phyloP scores from a whole-genome alignment of 2,329 filamentous ascomycete genomes.

The Ophiostoma montium region DNA sequence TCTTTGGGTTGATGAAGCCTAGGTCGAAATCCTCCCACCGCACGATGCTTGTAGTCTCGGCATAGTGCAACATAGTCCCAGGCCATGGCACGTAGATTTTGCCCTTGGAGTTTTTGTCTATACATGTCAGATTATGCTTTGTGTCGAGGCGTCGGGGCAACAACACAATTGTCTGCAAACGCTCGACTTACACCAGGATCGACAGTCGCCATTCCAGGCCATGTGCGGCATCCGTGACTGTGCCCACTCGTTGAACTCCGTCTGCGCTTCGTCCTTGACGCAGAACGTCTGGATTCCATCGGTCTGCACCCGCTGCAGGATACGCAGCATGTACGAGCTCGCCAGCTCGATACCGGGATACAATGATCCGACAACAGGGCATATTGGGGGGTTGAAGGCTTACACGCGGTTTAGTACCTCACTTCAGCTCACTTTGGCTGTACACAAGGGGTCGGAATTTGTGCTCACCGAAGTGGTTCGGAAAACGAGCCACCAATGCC shows the following conservation, averaged over 20 bases:
- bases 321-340: constrained; percentile 28
- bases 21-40: constrained; percentile 1
- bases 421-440: too few species aligned
- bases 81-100: constrained; percentile 13
- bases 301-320: constrained; percentile 24
- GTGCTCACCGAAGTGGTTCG: constrained; percentile 5
- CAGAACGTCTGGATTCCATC: constrained; percentile 10
- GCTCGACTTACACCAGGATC: constrained; percentile 15
- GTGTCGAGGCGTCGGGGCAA: too few species aligned
- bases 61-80: background rate
- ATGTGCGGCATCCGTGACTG: constrained; percentile 18
- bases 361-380: background rate
- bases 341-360: constrained; percentile 3
- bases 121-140: background rate
- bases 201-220: constrained; percentile 18
- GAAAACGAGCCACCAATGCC: constrained; percentile 18
- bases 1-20: background rate
- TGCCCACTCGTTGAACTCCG: constrained; percentile 17
- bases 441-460: background rate
- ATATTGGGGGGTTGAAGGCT: constrained; percentile 1
- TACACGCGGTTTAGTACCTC: background rate
- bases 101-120: constrained; percentile 6
- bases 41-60: background rate
- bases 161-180: too few species aligned
- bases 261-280: constrained; percentile 3